Evolutionary conservation across 208 protist genomes (phyloP), one percentile per base, ranked within the genome.

Genomic region (Plasmodiophora brassicae): DNA sequence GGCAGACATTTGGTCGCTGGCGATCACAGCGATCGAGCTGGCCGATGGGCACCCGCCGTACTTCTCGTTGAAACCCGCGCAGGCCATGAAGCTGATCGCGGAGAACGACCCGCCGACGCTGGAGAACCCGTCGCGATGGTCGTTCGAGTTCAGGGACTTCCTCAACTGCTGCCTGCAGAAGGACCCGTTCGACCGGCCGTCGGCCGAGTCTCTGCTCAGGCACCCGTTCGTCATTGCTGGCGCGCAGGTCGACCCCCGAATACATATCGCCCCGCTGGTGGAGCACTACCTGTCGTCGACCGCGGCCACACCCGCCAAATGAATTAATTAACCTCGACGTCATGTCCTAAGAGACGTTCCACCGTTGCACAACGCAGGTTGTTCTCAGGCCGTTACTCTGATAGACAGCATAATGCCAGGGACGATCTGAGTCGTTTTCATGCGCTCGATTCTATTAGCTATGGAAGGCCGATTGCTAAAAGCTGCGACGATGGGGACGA

Each of bases 1-100:
- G 38, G 83, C 88, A 14, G 91, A 92, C 85, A 90, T 92, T 43
- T 92, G 91, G 91, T 88, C 71, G 28, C 50, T 92, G 32, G 91
- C 89, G 1, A 92, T 92, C 54, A 92, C 87, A 8, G 90, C 89
- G 36, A 89, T 92, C 36, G 91, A 92, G 78, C 45, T 91, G 0
- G 91, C 89, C 0, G 57, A 90, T 32, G 65, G 86, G 35, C 0
- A 71, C 39, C 90, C 90, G 32, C 91, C 91, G 32, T 88, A 90
- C 83, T 41, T 22, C 1, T 38, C 90, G 28, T n/a, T 92, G 28
- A 36, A 53, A 8, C 65, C 90, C 45, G 54, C 60, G 45, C n/a
- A 45, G 45, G 90, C 87, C 10, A 45, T 91, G 41, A 86, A 88
- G 1, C 36, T 60, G 1, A 91, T 91, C 45, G 53, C 88, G 39